A percentile compares a stretch with the other conserved stretches of the same genome.
Evolutionary conservation across 352 stramenopile species (phyloP).

Genomic region (Phytophthora syringae): DNA sequence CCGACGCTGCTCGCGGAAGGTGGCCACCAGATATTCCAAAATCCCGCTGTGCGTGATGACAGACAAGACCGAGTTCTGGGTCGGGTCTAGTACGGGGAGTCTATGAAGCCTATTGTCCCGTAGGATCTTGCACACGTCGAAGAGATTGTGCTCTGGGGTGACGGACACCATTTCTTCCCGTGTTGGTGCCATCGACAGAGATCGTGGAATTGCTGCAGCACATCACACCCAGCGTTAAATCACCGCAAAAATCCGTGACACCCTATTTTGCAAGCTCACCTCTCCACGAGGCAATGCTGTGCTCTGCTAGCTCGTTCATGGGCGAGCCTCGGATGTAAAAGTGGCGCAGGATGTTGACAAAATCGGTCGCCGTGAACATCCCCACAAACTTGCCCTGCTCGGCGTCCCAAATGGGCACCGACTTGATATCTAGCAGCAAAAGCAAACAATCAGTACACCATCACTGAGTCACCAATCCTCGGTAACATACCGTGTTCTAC

Average conservation of each 20-base stretch:
- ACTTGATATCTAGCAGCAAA: slow-evolving; percentile 93
- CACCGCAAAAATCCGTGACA: neutral
- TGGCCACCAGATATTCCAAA: slow-evolving; percentile 96
- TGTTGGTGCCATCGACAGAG: slow-evolving; percentile 68
- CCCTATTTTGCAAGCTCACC: slow-evolving; percentile 37
- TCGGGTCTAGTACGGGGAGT: slow-evolving; percentile 94
- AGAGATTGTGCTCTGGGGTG: slow-evolving; percentile 91
- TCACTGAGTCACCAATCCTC: neutral
- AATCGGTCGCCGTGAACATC: slow-evolving; percentile 98
- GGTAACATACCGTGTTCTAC: slow-evolving; percentile 95
- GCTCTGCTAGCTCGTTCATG: slow-evolving; percentile 88
- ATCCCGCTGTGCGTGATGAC: slow-evolving; percentile 95
- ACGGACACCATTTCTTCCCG: slow-evolving; percentile 77
- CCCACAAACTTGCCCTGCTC: slow-evolving; percentile 95
- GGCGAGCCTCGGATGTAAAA: slow-evolving; percentile 93
- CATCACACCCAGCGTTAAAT: slow-evolving; percentile 38
- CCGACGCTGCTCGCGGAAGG: slow-evolving; percentile 96
- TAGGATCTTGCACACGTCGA: slow-evolving; percentile 91
- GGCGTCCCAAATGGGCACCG: slow-evolving; percentile 97
- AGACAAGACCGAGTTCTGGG: slow-evolving; percentile 93
- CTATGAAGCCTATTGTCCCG: slow-evolving; percentile 90
- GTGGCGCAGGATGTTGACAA: slow-evolving; percentile 97
- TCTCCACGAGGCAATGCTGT: slow-evolving; percentile 88
- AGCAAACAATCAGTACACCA: neutral
- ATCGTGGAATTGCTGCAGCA: slow-evolving; percentile 86